Base-by-base conservation (phyloP, 768 basidiomycete genomes). In the Panus rudis region DNA sequence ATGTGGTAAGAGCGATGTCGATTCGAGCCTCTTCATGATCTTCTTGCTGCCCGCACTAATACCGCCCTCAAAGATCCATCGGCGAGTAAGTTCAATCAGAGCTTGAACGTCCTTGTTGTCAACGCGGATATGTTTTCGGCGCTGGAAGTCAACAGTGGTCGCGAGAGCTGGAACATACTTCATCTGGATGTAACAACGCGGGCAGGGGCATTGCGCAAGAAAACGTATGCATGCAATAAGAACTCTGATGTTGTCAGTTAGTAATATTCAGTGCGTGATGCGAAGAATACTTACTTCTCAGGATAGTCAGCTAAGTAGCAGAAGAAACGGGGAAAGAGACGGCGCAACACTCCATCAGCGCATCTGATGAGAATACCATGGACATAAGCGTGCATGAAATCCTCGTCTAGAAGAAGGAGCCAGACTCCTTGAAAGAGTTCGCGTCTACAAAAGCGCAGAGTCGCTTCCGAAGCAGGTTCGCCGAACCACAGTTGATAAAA, bases 191-290 rank as follows among this genome's bases (percentile, higher is more conserved):
- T 61, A 43, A 42, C 71, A 73, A 0, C 60, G 50, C 0, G 68
- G 68, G 45, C 71, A 72, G 12, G 65, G 68, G 37, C 61, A 71
- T 0, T 48, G 8, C 1, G 67, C 73, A 12, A 64, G 59, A 39
- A 67, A 62, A 4, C 63, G 57, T 2, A 73, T 65, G 6, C 57
- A 56, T 0, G 68, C 59, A 1, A 71, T 37, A 0, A 71, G 54
- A 7, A 68, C 49, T 46, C 66, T 68, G 37, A n/a, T 27, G 37
- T 16, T 24, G 21, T 34, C 19, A 14, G 13, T n/a, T 17, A 13
- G n/a, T 19, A 26, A 45, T 31, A 16, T 19, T 21, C 31, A n/a
- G 3, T 1, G 25, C 10, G n/a, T 11, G n/a, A 32, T 8, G 11
- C 30, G 12, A 10, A 7, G 4, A n/a, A 31, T n/a, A 46, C 54